Evolutionary conservation across 73 alveolate genomes (phyloP).

Genomic region (Paramecium sonneborni): DNA sequence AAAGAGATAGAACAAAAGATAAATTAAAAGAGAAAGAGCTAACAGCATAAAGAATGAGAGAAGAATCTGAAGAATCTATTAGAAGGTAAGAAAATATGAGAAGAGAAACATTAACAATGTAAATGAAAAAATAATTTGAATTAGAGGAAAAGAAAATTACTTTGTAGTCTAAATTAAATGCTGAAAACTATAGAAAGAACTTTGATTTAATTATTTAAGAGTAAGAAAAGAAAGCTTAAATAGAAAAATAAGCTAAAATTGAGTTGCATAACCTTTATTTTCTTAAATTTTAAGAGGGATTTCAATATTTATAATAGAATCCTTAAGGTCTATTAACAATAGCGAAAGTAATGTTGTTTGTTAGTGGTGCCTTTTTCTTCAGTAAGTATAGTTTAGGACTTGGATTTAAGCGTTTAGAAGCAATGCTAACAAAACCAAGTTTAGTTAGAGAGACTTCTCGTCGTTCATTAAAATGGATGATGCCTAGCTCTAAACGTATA

Average conservation of each 20-base stretch:
- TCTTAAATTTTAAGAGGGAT: constrained; percentile 68
- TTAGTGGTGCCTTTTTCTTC: constrained; percentile 70
- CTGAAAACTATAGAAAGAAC: constrained; percentile 48
- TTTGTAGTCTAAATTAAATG: not conserved
- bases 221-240: constrained; percentile 62
- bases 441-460: constrained; percentile 82
- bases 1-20: constrained; percentile 75
- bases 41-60: constrained; percentile 68
- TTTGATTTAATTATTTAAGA: constrained; percentile 66
- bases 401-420: constrained; percentile 58
- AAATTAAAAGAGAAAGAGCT: constrained; percentile 71
- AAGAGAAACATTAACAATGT: not conserved
- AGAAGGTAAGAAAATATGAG: constrained; percentile 43
- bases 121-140: constrained; percentile 25
- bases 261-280: constrained; percentile 66
- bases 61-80: constrained; percentile 59
- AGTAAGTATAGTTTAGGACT: constrained; percentile 65
- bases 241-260: constrained; percentile 71
- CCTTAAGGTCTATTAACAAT: constrained; percentile 70
- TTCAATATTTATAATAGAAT: constrained; percentile 62
- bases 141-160: constrained; percentile 46
- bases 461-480: constrained; percentile 38
- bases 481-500: constrained; percentile 62
- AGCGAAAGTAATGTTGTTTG: constrained; percentile 55
- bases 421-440: constrained; percentile 72